Conservation (phyloP, 202 grass and related monocot species). For the Schoenoplectus triqueter region DNA sequence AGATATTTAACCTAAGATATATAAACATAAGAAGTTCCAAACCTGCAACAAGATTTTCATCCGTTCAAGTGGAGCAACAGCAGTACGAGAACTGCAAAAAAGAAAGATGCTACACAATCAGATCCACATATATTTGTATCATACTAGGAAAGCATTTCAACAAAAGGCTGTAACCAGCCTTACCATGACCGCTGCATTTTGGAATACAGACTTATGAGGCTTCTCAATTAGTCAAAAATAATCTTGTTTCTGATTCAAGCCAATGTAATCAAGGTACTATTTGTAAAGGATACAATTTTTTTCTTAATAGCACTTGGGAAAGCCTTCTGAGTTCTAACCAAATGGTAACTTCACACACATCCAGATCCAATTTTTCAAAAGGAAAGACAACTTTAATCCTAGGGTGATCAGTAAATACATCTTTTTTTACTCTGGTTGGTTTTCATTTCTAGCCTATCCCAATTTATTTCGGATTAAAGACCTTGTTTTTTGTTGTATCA, state of each 20-base stretch:
- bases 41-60: constrained; percentile 48
- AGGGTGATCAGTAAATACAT: neutral
- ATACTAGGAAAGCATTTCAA: neutral
- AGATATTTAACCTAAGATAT: constrained; percentile 8
- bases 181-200: neutral
- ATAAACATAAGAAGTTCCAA: constrained; percentile 19
- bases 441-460: too few relatives aligned
- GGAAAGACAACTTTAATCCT: neutral
- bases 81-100: constrained; percentile 79
- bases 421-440: too few relatives aligned
- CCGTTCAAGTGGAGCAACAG: constrained; percentile 96
- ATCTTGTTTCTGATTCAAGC: neutral
- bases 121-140: neutral
- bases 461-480: too few relatives aligned
- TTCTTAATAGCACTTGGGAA: neutral
- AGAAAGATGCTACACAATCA: constrained; percentile 39
- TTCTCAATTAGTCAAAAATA: neutral
- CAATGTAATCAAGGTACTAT: neutral
- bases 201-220: neutral
- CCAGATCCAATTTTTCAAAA: neutral
- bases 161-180: constrained; percentile 1
- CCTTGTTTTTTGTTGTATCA: too few relatives aligned
- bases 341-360: constrained; percentile 2
- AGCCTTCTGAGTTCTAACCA: neutral
- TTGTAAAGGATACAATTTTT: neutral